Evolutionary conservation across 768 basidiomycete genomes (phyloP).

Genomic region (Rhodocollybia butyracea): DNA sequence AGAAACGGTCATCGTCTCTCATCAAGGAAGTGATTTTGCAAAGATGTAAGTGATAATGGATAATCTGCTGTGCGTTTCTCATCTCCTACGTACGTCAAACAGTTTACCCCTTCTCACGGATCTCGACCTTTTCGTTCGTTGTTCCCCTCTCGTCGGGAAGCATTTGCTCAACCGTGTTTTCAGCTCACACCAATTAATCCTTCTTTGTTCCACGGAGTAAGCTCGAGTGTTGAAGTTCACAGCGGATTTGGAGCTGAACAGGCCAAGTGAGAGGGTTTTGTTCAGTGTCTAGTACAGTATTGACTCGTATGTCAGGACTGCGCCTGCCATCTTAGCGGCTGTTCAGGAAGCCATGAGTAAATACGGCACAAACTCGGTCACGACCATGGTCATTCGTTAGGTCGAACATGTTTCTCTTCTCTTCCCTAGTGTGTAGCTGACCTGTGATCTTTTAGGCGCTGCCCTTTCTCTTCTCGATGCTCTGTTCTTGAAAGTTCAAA

Average conservation of each 20-base stretch:
- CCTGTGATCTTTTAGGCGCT: conserved; percentile 30
- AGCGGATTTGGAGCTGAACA: conserved; percentile 42
- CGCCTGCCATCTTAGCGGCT: conserved; percentile 35
- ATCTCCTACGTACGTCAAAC: no score
- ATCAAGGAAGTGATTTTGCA: conserved; percentile 23
- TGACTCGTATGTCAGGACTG: conserved; percentile 28
- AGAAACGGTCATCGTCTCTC: conserved; percentile 10
- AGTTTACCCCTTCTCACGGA: no score
- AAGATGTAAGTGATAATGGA: conserved; percentile 24
- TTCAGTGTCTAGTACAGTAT: conserved; percentile 15
- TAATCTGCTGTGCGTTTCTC: background rate
- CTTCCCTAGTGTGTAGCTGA: background rate
- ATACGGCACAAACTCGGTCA: conserved; percentile 30
- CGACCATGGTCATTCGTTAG: conserved; percentile 44
- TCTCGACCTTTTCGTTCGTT: background rate
- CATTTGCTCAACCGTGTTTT: conserved; percentile 27
- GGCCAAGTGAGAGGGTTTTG: conserved; percentile 25
- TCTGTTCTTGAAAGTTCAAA: conserved; percentile 50
- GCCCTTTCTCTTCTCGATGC: conserved; percentile 55
- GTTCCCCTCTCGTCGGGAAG: conserved; percentile 39
- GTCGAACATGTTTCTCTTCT: conserved; percentile 13
- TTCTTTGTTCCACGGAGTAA: conserved; percentile 43
- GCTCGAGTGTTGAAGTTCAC: conserved; percentile 36
- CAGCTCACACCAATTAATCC: conserved; percentile 28
- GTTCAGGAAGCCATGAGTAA: conserved; percentile 32